Base-by-base conservation (phyloP, 2,329 filamentous ascomycete species). In the Sporothrix schenckii region DNA sequence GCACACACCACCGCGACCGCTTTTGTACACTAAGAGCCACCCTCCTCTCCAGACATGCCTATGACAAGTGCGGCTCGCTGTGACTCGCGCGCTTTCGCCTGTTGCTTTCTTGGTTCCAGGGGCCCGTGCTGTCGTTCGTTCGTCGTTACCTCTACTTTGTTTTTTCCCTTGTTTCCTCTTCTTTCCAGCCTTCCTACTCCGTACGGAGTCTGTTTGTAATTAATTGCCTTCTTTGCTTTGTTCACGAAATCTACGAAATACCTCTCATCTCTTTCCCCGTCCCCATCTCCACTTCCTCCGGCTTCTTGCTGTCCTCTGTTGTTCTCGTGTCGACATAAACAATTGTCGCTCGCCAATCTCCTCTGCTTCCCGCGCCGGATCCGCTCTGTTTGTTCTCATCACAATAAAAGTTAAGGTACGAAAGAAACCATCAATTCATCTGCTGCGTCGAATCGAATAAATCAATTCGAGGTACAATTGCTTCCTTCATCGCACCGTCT, bases 81-180 rank as follows among this genome's bases (percentile, higher is more conserved):
- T 65, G 67, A 50, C 53, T 66, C 67, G 69, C 69, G 72, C 69
- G 61, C 68, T 72, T 70, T 73, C 70, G 54, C 68, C 30, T 71
- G 24, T 58, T 72, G 61, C 66, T 71, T 68, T 72, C 39, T 71
- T 73, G 69, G 69, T 72, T 65, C 63, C 44, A 27, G 44, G 60
- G 54, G 34, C 13, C 39, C n/a, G 60, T 44, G 58, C 44, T 21
- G 34, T 61, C 44, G 49, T 67, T 54, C 41, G 50, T 66, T 27
- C n/a, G 19, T 44, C 41, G 30, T 19, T 60, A 24, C 34, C 56
- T 61, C 58, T 63, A n/a, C n/a, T 47, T 47, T 50, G 41, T 53
- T 50, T 34, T 39, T 27, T 58, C 53, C 24, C 11, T n/a, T 11
- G 21, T 34, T n/a, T 60, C 16, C 56, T 52, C 61, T 30, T 50